Conservation (phyloP, 768 basidiomycete genomes). For the Termitomyces sp. region DNA sequence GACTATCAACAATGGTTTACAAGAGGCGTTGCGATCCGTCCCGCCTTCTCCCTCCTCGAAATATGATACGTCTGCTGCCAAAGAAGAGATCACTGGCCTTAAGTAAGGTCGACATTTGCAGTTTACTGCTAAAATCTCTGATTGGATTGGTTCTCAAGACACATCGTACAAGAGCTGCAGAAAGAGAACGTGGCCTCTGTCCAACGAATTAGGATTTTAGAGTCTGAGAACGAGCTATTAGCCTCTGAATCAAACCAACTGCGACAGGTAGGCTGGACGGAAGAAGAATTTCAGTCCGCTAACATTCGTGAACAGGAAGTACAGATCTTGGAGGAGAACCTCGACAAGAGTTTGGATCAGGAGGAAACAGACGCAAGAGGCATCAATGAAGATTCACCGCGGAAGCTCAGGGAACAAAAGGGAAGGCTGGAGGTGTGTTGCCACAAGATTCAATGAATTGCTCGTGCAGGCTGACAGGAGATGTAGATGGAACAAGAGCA, state of each 20-base stretch:
- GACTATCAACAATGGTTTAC: slow-evolving; percentile 37
- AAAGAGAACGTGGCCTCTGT: slow-evolving; percentile 64
- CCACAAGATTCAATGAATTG: neutral
- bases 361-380: slow-evolving; percentile 30
- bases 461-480: neutral
- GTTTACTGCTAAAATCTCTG: neutral
- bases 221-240: slow-evolving; percentile 72
- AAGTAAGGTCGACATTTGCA: slow-evolving; percentile 46
- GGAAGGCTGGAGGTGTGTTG: slow-evolving; percentile 46
- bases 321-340: slow-evolving; percentile 68
- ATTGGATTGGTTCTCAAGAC: slow-evolving; percentile 33
- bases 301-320: slow-evolving; percentile 50
- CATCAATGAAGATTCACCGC: slow-evolving; percentile 31
- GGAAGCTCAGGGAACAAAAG: slow-evolving; percentile 45
- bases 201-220: slow-evolving; percentile 66
- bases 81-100: slow-evolving; percentile 76
- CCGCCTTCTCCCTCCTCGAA: slow-evolving; percentile 37
- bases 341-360: slow-evolving; percentile 57
- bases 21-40: slow-evolving; percentile 16
- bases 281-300: neutral
- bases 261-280: slow-evolving; percentile 47
- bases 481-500: slow-evolving; percentile 65
- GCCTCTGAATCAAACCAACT: slow-evolving; percentile 65
- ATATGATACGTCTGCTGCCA: slow-evolving; percentile 41
- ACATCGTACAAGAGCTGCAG: slow-evolving; percentile 85